Evolutionary conservation across 805 yeast genomes (phyloP).

Genomic region (Scheffersomyces spartinae): DNA sequence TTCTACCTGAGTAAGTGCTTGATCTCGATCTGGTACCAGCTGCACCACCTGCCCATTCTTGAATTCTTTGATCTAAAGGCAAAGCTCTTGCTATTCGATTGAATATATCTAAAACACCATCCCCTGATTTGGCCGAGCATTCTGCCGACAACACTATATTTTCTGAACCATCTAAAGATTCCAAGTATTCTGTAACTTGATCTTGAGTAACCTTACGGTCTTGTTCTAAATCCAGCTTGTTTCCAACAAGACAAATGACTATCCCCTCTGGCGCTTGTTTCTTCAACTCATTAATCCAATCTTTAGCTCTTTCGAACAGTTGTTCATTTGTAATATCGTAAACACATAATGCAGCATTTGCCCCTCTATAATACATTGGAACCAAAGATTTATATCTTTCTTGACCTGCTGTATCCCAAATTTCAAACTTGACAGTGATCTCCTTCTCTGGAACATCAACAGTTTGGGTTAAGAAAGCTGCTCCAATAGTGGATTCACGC

Average conservation of each 20-base stretch:
- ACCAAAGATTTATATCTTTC: slow-evolving; percentile 69
- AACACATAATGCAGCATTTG: slow-evolving; percentile 71
- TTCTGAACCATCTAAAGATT: slow-evolving; percentile 32
- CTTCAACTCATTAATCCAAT: slow-evolving; percentile 71
- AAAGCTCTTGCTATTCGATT: slow-evolving; percentile 38
- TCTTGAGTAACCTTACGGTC: slow-evolving; percentile 31
- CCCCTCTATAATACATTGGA: slow-evolving; percentile 75
- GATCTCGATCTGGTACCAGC: too few relatives aligned
- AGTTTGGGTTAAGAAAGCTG: slow-evolving; percentile 68
- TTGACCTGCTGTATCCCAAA: slow-evolving; percentile 86
- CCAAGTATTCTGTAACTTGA: slow-evolving; percentile 38
- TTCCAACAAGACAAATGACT: slow-evolving; percentile 78
- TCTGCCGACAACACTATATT: slow-evolving; percentile 39
- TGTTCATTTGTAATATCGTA: slow-evolving; percentile 62
- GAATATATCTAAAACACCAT: slow-evolving; percentile 36
- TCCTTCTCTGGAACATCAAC: slow-evolving; percentile 41
- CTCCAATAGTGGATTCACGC: slow-evolving; percentile 76
- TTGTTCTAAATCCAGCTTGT: slow-evolving; percentile 49
- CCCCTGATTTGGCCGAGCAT: slow-evolving; percentile 50
- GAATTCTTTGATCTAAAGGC: slow-evolving; percentile 1
- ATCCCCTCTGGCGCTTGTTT: slow-evolving; percentile 68
- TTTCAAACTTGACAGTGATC: slow-evolving; percentile 56
- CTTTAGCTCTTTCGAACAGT: slow-evolving; percentile 60
- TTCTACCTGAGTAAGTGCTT: too few relatives aligned
- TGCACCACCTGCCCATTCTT: too few relatives aligned